Percentiles rank a stretch among this genome's conserved stretches.
Conservation (phyloP, 1,284 basidiomycete genomes). For the Cryptococcus sp. region DNA sequence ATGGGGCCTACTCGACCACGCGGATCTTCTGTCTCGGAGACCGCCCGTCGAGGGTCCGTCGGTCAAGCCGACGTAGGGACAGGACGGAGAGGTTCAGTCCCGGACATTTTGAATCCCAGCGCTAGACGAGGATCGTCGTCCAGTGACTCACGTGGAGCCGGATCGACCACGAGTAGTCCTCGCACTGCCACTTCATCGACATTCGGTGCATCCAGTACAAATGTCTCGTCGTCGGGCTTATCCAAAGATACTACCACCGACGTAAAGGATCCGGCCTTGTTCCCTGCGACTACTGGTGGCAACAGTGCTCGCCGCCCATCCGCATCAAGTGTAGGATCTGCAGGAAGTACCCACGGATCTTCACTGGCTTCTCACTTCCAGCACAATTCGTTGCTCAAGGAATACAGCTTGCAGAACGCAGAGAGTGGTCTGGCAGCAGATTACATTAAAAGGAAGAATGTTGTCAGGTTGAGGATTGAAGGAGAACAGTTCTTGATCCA, state of each 20-base stretch:
- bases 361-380: conserved; percentile 45
- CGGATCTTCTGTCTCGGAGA: neutral
- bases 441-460: conserved; percentile 90
- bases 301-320: conserved; percentile 5
- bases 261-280: conserved; percentile 45
- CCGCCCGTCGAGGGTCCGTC: neutral
- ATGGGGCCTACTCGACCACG: neutral
- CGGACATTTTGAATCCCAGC: neutral
- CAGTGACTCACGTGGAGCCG: neutral
- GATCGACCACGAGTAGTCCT: neutral
- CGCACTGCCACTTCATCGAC: neutral
- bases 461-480: conserved; percentile 88
- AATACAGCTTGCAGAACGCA: conserved; percentile 84
- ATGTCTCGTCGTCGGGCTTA: neutral
- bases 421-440: conserved; percentile 94
- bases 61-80: neutral
- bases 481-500: conserved; percentile 97
- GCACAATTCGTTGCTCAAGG: conserved; percentile 55
- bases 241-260: conserved; percentile 12
- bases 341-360: neutral
- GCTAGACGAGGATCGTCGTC: conserved; percentile 8
- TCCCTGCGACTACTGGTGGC: conserved; percentile 14
- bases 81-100: neutral
- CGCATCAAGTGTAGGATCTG: neutral
- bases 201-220: neutral